A percentile compares a stretch with the other conserved stretches of the same genome.
Evolutionary conservation across 306 rosid species (phyloP).

Genomic region (Pyrus bretschneideri): DNA sequence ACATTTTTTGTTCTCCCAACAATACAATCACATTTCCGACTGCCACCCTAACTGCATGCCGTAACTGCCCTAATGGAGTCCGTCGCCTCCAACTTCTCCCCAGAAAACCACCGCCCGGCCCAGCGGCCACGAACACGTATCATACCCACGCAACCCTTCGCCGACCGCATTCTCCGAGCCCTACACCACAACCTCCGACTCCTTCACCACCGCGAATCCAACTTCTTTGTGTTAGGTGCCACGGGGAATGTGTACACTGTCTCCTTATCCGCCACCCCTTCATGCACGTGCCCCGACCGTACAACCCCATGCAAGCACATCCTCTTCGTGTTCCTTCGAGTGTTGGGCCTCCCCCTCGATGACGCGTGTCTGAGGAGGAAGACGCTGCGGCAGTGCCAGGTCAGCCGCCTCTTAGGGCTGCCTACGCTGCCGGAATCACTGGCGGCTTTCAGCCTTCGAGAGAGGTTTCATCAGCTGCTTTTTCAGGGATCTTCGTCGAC

Average conservation of each 20-base stretch:
- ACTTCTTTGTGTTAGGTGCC: conserved; percentile 72
- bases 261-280: conserved; percentile 36
- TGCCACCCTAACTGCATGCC: background rate
- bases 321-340: conserved; percentile 61
- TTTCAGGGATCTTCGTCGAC: background rate
- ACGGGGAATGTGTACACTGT: conserved; percentile 81
- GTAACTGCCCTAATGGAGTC: conserved; percentile 39
- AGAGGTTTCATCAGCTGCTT: conserved; percentile 59
- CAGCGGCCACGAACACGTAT: conserved; percentile 19
- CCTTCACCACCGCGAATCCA: conserved; percentile 62
- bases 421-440: conserved; percentile 46
- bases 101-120: conserved; percentile 7
- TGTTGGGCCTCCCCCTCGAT: conserved; percentile 44
- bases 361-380: conserved; percentile 54
- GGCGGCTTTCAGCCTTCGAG: conserved; percentile 40
- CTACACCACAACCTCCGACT: conserved; percentile 66
- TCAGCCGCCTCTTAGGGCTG: conserved; percentile 30
- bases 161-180: conserved; percentile 67
- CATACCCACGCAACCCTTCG: conserved; percentile 41
- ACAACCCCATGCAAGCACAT: conserved; percentile 83
- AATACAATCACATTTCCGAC: background rate
- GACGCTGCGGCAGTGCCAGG: conserved; percentile 50
- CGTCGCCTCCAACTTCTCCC: conserved; percentile 41
- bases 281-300: conserved; percentile 85
- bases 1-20: background rate